Percentiles rank a stretch among this genome's conserved stretches.
Evolutionary conservation across 1,284 basidiomycete species (phyloP).

Genomic region (Sanghuangporus weigelae): DNA sequence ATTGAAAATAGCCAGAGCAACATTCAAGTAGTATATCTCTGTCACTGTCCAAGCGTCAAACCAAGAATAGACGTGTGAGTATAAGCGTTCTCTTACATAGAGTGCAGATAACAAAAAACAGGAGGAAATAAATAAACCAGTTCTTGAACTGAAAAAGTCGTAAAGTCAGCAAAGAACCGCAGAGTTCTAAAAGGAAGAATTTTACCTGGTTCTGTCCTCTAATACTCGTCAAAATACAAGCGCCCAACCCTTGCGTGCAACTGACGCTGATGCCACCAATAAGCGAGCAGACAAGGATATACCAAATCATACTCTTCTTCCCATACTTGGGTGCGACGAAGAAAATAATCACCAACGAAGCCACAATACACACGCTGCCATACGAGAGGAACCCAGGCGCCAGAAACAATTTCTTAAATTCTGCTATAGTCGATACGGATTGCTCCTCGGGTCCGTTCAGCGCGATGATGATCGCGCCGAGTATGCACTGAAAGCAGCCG

Average conservation of each 20-base stretch:
- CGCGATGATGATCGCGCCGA: conserved; percentile 86
- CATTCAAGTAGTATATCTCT: conserved; percentile 95
- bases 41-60: conserved; percentile 45
- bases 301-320: conserved; percentile 93
- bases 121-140: conserved; percentile 86
- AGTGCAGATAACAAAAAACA: conserved; percentile 83
- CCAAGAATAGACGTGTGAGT: conserved; percentile 16
- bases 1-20: conserved; percentile 95
- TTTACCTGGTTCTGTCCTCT: conserved; percentile 81
- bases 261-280: conserved; percentile 96
- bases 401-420: conserved; percentile 82
- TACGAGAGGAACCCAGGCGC: conserved; percentile 85
- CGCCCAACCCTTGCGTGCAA: conserved; percentile 91
- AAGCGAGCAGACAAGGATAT: conserved; percentile 91
- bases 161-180: not conserved
- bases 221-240: conserved; percentile 84
- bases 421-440: conserved; percentile 73
- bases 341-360: conserved; percentile 66
- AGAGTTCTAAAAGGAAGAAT: conserved; percentile 10
- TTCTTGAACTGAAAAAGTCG: conserved; percentile 51
- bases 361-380: conserved; percentile 56
- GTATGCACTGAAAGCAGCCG: conserved; percentile 77
- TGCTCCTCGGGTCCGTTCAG: conserved; percentile 80
- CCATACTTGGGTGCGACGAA: conserved; percentile 86
- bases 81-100: conserved; percentile 44